A percentile compares a stretch with the other conserved stretches of the same genome.
Evolutionary conservation across 2,329 filamentous ascomycete species (phyloP).

Genomic region (Fusarium sp.): DNA sequence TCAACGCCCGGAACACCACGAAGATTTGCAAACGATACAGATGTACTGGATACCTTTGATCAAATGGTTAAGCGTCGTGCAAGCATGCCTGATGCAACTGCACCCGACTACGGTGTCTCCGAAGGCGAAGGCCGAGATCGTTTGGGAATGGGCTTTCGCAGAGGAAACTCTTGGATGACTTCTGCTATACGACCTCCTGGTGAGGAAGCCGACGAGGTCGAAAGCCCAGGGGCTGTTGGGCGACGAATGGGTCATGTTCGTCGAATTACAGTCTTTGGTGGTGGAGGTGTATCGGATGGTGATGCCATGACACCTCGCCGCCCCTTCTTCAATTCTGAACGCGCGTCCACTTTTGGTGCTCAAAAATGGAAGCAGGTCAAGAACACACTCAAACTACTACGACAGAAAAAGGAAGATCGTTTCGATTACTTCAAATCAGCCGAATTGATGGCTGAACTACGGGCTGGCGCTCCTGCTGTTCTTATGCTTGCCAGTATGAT

Average conservation of each 20-base stretch:
- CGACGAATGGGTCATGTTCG: constrained; percentile 75
- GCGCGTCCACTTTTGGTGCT: constrained; percentile 80
- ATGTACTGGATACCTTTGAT: constrained; percentile 59
- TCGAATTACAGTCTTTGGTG: constrained; percentile 75
- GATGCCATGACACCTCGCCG: constrained; percentile 71
- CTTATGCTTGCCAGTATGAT: constrained; percentile 98
- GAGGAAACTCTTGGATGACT: constrained; percentile 72
- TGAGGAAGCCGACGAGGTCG: constrained; percentile 67
- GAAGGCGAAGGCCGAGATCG: constrained; percentile 82
- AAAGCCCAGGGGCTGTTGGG: constrained; percentile 63
- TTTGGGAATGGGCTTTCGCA: constrained; percentile 65
- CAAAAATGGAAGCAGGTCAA: constrained; percentile 96
- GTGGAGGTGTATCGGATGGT: constrained; percentile 75
- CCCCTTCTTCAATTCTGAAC: constrained; percentile 74
- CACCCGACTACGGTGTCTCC: constrained; percentile 76
- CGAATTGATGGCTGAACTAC: constrained; percentile 94
- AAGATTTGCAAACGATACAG: constrained; percentile 60
- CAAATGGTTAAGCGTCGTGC: constrained; percentile 74
- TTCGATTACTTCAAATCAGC: constrained; percentile 96
- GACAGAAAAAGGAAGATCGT: constrained; percentile 87
- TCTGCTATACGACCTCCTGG: constrained; percentile 64
- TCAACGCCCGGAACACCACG: constrained; percentile 78
- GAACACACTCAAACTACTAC: constrained; percentile 84
- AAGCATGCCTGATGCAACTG: constrained; percentile 74
- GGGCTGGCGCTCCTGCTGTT: constrained; percentile 92